Evolutionary conservation across 257 asterid genomes (phyloP).

Genomic region (Verbena officinalis): DNA sequence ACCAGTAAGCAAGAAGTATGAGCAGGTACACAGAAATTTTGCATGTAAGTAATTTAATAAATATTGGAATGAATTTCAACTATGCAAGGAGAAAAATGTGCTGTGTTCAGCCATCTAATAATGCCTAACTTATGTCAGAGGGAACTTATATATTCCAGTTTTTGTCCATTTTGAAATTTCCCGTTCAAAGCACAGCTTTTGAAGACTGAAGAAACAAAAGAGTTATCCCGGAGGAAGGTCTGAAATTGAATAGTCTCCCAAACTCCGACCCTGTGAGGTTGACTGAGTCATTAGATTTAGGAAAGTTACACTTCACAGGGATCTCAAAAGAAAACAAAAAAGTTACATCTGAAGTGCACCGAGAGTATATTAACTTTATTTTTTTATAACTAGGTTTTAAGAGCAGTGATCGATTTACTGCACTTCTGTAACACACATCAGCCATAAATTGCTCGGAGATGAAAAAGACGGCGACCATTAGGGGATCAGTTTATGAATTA

Average conservation of each 20-base stretch:
- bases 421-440: background rate
- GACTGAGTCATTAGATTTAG: background rate
- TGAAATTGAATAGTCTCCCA: slow-evolving; percentile 4
- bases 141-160: background rate
- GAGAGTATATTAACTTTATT: background rate
- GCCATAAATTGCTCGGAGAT: background rate
- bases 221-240: background rate
- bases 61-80: background rate
- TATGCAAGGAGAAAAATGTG: background rate
- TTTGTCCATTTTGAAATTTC: slow-evolving; percentile 1
- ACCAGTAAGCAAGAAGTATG: slow-evolving; percentile 15
- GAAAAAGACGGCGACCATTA: background rate
- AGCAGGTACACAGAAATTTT: background rate
- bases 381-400: background rate
- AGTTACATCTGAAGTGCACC: background rate
- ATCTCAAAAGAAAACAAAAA: background rate
- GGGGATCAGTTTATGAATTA: slow-evolving; percentile 14
- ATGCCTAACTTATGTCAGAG: background rate
- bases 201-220: background rate
- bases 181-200: too few relatives aligned
- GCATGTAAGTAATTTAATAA: background rate
- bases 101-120: background rate
- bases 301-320: background rate
- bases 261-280: too few relatives aligned
- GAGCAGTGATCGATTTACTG: background rate